Conservation (phyloP, 83 land plant genomes). For the Thuja plicata region DNA sequence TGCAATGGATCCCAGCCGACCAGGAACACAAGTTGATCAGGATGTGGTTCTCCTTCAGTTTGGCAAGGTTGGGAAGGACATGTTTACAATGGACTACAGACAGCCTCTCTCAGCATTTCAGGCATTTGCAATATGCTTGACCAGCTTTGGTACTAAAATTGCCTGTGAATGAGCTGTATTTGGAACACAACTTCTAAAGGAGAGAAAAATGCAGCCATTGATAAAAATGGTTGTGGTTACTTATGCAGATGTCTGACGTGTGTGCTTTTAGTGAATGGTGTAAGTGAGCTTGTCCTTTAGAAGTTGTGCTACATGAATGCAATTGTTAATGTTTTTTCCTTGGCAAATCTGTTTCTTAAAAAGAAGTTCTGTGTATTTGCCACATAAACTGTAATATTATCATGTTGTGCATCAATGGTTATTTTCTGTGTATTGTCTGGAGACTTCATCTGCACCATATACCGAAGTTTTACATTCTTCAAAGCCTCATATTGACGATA, state of each 20-base stretch:
- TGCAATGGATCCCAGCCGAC: slow-evolving; percentile 47
- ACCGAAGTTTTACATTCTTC: background rate
- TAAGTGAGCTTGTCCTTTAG: background rate
- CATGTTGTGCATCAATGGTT: slow-evolving; percentile 2
- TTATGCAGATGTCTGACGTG: background rate
- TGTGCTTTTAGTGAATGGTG: background rate
- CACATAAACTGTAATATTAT: slow-evolving; percentile 6
- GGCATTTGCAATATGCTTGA: slow-evolving; percentile 69
- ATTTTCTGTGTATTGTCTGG: background rate
- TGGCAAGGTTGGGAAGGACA: slow-evolving; percentile 61
- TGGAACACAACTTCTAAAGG: slow-evolving; percentile 16
- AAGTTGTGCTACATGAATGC: background rate
- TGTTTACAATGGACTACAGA: slow-evolving; percentile 71
- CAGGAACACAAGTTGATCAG: slow-evolving; percentile 47
- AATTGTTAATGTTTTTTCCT: background rate
- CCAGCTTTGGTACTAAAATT: slow-evolving; percentile 73
- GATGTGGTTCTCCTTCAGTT: slow-evolving; percentile 76
- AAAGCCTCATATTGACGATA: background rate
- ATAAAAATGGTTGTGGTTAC: slow-evolving; percentile 3
- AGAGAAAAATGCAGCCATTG: slow-evolving; percentile 11
- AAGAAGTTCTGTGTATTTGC: slow-evolving; percentile 1
- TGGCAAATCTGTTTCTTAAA: background rate
- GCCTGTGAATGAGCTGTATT: slow-evolving; percentile 49
- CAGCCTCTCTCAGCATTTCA: slow-evolving; percentile 73
- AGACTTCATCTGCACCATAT: background rate